Conservation (phyloP, 1,284 basidiomycete species). For the Marasmius tenuissimus region DNA sequence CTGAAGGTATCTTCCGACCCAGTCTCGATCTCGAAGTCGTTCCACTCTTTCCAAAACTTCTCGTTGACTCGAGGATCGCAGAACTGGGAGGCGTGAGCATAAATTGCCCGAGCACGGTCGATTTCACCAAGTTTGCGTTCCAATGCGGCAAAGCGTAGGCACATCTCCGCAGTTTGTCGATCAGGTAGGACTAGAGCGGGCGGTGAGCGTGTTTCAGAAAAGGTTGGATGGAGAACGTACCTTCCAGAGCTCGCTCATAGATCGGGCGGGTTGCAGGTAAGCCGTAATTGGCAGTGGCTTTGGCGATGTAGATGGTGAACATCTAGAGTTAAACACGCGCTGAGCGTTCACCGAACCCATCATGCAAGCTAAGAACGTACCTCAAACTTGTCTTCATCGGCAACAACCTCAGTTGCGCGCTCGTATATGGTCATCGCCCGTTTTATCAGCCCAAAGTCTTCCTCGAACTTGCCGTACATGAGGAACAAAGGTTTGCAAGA, state of each 20-base stretch:
- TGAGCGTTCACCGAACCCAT: background rate
- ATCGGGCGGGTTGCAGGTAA: conserved; percentile 95
- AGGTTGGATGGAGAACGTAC: conserved; percentile 21
- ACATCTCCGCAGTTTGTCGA: conserved; percentile 96
- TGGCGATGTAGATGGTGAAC: conserved; percentile 97
- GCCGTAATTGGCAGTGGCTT: conserved; percentile 94
- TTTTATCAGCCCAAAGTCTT: conserved; percentile 93
- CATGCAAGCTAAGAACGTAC: conserved; percentile 41
- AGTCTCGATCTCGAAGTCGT: conserved; percentile 95
- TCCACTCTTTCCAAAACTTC: conserved; percentile 97
- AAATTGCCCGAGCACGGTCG: conserved; percentile 94
- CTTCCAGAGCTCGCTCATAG: conserved; percentile 95
- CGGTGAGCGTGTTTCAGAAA: conserved; percentile 1
- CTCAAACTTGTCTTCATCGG: conserved; percentile 92
- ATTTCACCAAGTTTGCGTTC: conserved; percentile 99
- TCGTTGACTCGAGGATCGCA: conserved; percentile 92
- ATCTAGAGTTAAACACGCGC: conserved; percentile 53
- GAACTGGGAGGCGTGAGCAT: conserved; percentile 97
- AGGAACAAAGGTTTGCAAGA: conserved; percentile 94
- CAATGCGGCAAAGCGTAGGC: conserved; percentile 91
- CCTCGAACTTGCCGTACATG: conserved; percentile 94
- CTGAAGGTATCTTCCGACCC: conserved; percentile 98
- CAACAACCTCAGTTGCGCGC: conserved; percentile 85
- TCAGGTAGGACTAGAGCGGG: conserved; percentile 70
- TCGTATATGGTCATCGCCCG: conserved; percentile 97